A percentile compares a stretch with the other conserved stretches of the same genome.
Evolutionary conservation across 305 asterid species (phyloP).

Genomic region (Solanum hybrid): DNA sequence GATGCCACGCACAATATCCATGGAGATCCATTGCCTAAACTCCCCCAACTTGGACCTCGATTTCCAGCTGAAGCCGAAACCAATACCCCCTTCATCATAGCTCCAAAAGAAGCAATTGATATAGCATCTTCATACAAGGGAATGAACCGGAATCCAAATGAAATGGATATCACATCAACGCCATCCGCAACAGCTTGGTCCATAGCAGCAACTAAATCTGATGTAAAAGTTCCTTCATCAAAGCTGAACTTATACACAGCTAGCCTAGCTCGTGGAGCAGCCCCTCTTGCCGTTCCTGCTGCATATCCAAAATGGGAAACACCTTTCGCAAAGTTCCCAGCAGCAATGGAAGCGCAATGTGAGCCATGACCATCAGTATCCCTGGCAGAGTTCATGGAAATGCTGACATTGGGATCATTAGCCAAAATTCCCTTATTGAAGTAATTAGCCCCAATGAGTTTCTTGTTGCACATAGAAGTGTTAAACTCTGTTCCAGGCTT

Average conservation of each 20-base stretch:
- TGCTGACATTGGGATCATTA: background rate
- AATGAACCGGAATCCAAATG: background rate
- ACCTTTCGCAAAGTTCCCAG: conserved; percentile 17
- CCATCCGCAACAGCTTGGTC: conserved; percentile 26
- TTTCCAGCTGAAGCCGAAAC: conserved; percentile 16
- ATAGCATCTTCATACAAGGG: conserved; percentile 9
- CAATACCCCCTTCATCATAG: conserved; percentile 10
- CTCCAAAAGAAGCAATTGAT: conserved; percentile 19
- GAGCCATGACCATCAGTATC: conserved; percentile 16
- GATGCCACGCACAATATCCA: conserved; percentile 14
- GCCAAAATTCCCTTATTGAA: background rate
- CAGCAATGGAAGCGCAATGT: conserved; percentile 8
- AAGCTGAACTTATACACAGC: background rate
- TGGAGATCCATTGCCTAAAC: conserved; percentile 2
- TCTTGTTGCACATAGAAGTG: background rate
- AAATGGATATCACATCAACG: conserved; percentile 19
- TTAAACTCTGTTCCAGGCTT: background rate
- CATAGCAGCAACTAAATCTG: conserved; percentile 18
- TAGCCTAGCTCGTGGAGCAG: background rate
- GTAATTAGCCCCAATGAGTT: background rate
- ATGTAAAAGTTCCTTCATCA: background rate
- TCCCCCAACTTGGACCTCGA: background rate
- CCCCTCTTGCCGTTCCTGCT: background rate
- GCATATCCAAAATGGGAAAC: conserved; percentile 18
- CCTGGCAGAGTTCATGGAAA: conserved; percentile 14